A percentile compares a stretch with the other conserved stretches of the same genome.
Evolutionary conservation across 768 basidiomycete species (phyloP).

Genomic region (Boletus rubroflammeus): DNA sequence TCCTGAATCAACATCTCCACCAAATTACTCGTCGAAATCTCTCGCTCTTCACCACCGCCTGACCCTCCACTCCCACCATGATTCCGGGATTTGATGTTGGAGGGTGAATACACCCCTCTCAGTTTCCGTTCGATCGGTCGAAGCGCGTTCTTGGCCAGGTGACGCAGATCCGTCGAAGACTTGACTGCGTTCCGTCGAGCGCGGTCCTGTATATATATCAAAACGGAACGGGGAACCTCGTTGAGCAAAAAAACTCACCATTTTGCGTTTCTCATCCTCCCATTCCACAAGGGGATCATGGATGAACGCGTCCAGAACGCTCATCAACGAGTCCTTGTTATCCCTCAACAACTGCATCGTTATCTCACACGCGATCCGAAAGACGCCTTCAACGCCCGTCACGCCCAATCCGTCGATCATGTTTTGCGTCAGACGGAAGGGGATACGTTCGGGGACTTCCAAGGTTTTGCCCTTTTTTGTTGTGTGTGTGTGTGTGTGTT

Average conservation of each 20-base stretch:
- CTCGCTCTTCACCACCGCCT: constrained; percentile 30
- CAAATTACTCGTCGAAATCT: constrained; percentile 75
- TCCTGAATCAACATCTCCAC: constrained; percentile 92
- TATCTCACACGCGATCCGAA: constrained; percentile 87
- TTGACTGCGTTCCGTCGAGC: constrained; percentile 45
- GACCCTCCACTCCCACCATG: constrained; percentile 25
- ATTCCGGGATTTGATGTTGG: constrained; percentile 39
- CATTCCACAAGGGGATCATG: constrained; percentile 97
- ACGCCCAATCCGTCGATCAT: constrained; percentile 90
- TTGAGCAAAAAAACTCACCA: constrained; percentile 36
- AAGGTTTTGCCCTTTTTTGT: constrained; percentile 64
- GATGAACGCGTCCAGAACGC: constrained; percentile 92
- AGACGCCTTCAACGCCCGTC: constrained; percentile 91
- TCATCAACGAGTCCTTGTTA: constrained; percentile 92
- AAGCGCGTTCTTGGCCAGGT: constrained; percentile 72
- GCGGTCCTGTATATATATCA: constrained; percentile 38
- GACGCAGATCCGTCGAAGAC: constrained; percentile 53
- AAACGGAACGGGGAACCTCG: neutral
- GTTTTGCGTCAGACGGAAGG: constrained; percentile 93
- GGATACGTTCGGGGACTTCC: constrained; percentile 87
- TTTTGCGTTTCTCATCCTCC: constrained; percentile 76
- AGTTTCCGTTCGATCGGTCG: constrained; percentile 83
- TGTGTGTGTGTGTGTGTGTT: no score
- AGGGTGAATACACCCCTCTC: constrained; percentile 60
- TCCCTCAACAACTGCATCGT: constrained; percentile 82